phyloP scores from a whole-genome alignment of 805 yeast species.

The Suhomyces tanzawaensis region DNA sequence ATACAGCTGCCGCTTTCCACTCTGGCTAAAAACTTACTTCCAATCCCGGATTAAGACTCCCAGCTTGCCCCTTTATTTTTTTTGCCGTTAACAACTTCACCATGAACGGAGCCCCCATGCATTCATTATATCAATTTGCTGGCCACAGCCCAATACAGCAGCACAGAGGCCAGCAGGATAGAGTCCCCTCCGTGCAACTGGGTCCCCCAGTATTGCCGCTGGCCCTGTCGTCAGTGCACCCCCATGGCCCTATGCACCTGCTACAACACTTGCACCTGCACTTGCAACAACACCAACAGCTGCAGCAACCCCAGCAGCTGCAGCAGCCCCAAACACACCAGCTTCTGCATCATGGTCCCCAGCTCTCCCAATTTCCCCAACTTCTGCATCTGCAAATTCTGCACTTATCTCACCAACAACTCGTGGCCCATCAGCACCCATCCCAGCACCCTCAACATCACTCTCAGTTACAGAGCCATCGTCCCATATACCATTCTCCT shows the following conservation, averaged over 20 bases:
- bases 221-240: constrained; percentile 1
- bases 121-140: constrained; percentile 6
- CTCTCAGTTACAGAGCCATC: constrained; percentile 7
- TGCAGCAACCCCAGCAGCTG: constrained; percentile 6
- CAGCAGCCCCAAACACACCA: constrained; percentile 4
- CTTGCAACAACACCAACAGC: constrained; percentile 7
- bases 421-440: neutral
- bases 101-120: constrained; percentile 10
- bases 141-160: neutral
- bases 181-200: neutral
- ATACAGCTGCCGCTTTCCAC: no score
- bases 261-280: neutral
- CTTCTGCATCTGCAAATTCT: constrained; percentile 6
- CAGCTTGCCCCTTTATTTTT: constrained; percentile 2
- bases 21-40: no score
- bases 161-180: neutral
- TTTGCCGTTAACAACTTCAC: constrained; percentile 8
- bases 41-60: neutral
- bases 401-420: constrained; percentile 1
- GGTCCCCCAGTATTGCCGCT: neutral
- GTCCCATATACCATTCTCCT: constrained; percentile 4
- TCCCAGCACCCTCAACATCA: constrained; percentile 3
- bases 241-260: neutral
- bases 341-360: neutral
- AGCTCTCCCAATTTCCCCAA: constrained; percentile 2